phyloP scores from a whole-genome alignment of 306 rosid genomes.

The Pachyrhizus erosus region DNA sequence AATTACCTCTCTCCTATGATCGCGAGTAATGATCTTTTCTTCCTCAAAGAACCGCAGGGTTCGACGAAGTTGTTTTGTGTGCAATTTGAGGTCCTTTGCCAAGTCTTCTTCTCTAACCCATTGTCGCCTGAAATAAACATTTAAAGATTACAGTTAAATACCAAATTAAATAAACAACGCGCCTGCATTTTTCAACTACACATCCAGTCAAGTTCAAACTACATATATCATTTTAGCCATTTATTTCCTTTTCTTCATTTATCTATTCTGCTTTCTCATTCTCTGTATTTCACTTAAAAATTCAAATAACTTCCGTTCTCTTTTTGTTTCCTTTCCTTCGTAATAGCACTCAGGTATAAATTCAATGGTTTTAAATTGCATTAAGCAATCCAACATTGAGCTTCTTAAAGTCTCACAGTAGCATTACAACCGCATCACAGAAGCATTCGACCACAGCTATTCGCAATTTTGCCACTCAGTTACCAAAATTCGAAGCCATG shows the following conservation, averaged over 20 bases:
- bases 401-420: neutral
- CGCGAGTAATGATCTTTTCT: slow-evolving; percentile 89
- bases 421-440: neutral
- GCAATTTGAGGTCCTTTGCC: slow-evolving; percentile 94
- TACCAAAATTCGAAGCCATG: neutral
- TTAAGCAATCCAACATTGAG: neutral
- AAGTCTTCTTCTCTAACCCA: slow-evolving; percentile 98
- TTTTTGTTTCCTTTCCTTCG: neutral
- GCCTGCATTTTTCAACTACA: neutral
- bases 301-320: neutral
- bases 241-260: neutral
- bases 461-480: neutral
- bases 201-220: slow-evolving; percentile 1
- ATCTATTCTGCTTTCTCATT: neutral
- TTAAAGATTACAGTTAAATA: slow-evolving; percentile 10
- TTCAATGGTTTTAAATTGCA: neutral
- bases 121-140: slow-evolving; percentile 66
- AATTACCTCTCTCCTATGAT: slow-evolving; percentile 89
- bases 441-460: neutral
- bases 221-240: neutral
- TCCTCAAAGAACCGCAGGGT: slow-evolving; percentile 87
- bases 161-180: slow-evolving; percentile 23
- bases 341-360: neutral
- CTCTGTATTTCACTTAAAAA: slow-evolving; percentile 16
- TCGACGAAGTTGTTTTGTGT: slow-evolving; percentile 90